Evolutionary conservation across 2,329 filamentous ascomycete genomes (phyloP).

Genomic region (Torrubiellomyces zombiae): DNA sequence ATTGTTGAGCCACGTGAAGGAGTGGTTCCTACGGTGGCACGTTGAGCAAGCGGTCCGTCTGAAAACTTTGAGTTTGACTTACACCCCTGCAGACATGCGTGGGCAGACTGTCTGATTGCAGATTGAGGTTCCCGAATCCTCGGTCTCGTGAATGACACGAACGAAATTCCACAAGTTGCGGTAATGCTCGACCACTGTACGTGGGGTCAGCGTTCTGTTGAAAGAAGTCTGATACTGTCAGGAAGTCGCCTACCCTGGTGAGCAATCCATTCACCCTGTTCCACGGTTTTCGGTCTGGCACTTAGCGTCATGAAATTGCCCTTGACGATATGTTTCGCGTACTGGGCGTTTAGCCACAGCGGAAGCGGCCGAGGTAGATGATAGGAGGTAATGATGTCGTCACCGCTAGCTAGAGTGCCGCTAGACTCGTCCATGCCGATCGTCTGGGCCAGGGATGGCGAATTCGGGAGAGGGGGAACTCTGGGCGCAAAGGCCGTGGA

Average conservation of each 20-base stretch:
- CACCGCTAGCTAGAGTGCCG: constrained; percentile 27
- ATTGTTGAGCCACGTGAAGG: constrained; percentile 90
- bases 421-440: constrained; percentile 51
- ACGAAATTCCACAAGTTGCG: constrained; percentile 80
- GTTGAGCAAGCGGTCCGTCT: too few species aligned
- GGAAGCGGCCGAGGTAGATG: constrained; percentile 52
- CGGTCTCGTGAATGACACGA: constrained; percentile 71
- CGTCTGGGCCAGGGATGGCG: constrained; percentile 46
- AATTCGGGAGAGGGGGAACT: constrained; percentile 44
- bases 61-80: constrained; percentile 36
- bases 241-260: constrained; percentile 58
- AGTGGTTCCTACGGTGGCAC: constrained; percentile 63
- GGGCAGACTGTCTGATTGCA: constrained; percentile 77
- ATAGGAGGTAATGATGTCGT: constrained; percentile 41
- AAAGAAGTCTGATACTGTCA: too few species aligned
- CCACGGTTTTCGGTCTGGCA: constrained; percentile 81
- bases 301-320: constrained; percentile 96
- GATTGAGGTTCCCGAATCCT: constrained; percentile 59
- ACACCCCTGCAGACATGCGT: constrained; percentile 88
- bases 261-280: constrained; percentile 88
- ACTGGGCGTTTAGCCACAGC: constrained; percentile 57
- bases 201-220: constrained; percentile 2
- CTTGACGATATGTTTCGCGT: constrained; percentile 79
- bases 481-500: constrained; percentile 36
- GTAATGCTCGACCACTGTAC: constrained; percentile 76